Evolutionary conservation across 768 basidiomycete genomes (phyloP), one percentile per base, ranked within the genome.

Genomic region (Lactifluus echinatus): DNA sequence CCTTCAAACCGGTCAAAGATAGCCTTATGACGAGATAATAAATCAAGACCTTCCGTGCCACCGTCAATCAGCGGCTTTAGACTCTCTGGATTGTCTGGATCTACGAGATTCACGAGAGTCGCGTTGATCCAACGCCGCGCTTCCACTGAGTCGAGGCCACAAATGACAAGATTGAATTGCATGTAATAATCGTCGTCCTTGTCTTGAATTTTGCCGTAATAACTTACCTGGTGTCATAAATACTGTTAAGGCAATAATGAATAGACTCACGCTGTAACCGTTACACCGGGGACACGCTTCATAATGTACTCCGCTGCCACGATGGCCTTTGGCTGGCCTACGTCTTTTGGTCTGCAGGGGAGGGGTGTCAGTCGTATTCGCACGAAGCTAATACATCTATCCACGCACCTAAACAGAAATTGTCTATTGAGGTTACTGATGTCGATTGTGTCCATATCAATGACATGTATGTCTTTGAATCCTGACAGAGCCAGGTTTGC

Each of bases 391-490:
- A 1, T 11, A 31, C 19, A 49, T 26, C 4, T n/a, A 31, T 2
- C 17, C 12, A 68, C 74, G 50, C 63, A 92, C 95, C 96, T 82
- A 76, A 99, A 99, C 23, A 99, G 76, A 70, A 99, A 99, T 72
- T 99, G 96, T 49, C 96, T 81, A 71, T 99, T 99, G 63, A 99
- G 78, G 71, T 99, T 99, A 67, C 93, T 97, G 67, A 99, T 89
- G 73, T 99, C 95, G 69, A 98, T 99, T 15, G 95, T 97, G 76
- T 99, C 95, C 94, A 99, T 98, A 77, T 99, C 96, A 68, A 99
- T 98, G 59, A 99, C 94, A 76, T 97, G 93, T 63, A 98, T 96
- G 67, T 98, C 90, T 72, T 88, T 90, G 83, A 98, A 99, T 24
- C 96, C 96, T 44, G 91, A 88, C 64, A 98, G 73, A 23, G 96